phyloP scores from a whole-genome alignment of 148 eudicot species.

The Fagopyrum esculentum region DNA sequence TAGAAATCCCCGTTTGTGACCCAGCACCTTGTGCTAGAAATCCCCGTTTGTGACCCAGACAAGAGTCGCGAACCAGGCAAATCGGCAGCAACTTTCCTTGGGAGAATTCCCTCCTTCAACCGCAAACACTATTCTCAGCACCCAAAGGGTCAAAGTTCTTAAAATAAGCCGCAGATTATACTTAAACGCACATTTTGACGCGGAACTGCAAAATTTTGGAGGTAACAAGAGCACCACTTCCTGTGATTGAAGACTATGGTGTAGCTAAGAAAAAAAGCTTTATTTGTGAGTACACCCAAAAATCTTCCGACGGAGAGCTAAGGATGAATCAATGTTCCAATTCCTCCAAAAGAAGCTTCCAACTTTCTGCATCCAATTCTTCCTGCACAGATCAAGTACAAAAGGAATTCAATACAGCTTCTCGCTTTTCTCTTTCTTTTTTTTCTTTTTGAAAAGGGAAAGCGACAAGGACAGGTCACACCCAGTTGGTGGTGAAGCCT shows the following conservation, averaged over 20 bases:
- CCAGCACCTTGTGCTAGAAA: too few relatives aligned
- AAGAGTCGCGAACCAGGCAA: too few relatives aligned
- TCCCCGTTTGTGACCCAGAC: too few relatives aligned
- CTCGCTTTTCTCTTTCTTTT: background rate
- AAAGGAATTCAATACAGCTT: background rate
- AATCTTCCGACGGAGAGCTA: background rate
- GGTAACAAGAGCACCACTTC: background rate
- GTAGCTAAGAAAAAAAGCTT: background rate
- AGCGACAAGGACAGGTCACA: too few relatives aligned
- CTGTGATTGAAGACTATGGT: background rate
- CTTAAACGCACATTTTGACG: background rate
- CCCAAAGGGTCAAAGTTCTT: background rate
- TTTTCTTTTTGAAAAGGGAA: too few relatives aligned
- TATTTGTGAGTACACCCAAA: background rate
- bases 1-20: too few relatives aligned
- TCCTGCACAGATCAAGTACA: constrained; percentile 38
- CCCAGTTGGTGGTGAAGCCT: too few relatives aligned
- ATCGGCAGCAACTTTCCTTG: background rate
- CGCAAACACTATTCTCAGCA: background rate
- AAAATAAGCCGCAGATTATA: background rate
- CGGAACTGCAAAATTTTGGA: background rate
- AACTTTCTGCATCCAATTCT: constrained; percentile 71
- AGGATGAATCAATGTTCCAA: constrained; percentile 22
- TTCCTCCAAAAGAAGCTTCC: constrained; percentile 64
- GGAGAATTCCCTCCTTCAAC: background rate